Evolutionary conservation across 495 filamentous ascomycete species (phyloP), one percentile per base, ranked within the genome.

Genomic region (Lophiotrema nucula): DNA sequence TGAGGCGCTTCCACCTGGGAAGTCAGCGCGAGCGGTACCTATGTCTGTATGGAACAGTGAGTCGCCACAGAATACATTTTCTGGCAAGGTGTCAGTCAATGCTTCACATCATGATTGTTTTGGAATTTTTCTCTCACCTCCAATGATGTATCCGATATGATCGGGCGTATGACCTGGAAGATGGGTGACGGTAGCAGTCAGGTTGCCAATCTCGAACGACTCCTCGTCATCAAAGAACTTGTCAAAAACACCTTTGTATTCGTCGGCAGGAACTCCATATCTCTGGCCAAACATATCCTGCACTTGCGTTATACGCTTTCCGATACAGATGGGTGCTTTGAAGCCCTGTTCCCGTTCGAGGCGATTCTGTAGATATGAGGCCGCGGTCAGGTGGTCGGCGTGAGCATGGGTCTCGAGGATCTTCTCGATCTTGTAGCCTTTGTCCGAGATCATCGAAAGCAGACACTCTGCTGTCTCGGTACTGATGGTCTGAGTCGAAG

Each of bases 321-420:
- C 83, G 52, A 84, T 84, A 45, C 77, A 70, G 12, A 84, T 73
- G 4, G 58, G 35, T 0, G 76, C 77, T 62, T 8, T 67, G 63
- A 70, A 2, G 28, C 53, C 11, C 58, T 62, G 41, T 72, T 67
- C 0, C 19, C 26, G 35, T 41, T 38, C 22, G 46, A 86, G 74
- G 15, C 66, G 60, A 1, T 47, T 54, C 60, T 82, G 81, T 1
- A 86, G 70, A 54, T 84, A 86, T 4, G 67, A 69, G 0, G 81
- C 67, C 0, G 82, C 77, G 1, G 80, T 84, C n/a, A 84, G 66
- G 62, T 85, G 82, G 69, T 85, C 82, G 39, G 83, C 83, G 61
- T 86, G 83, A 12, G 74, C 76, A 61, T 85, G 82, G 0, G 83
- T 84, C 63, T 86, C 83, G 18, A 86, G 73, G 26, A 86, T 77